Percentiles rank a stretch among this genome's conserved stretches.
These are phyloP conservation scores for Starmera dryadoides DNA, from an alignment of 805 yeast species.

Conservation along the genomic window DNA sequence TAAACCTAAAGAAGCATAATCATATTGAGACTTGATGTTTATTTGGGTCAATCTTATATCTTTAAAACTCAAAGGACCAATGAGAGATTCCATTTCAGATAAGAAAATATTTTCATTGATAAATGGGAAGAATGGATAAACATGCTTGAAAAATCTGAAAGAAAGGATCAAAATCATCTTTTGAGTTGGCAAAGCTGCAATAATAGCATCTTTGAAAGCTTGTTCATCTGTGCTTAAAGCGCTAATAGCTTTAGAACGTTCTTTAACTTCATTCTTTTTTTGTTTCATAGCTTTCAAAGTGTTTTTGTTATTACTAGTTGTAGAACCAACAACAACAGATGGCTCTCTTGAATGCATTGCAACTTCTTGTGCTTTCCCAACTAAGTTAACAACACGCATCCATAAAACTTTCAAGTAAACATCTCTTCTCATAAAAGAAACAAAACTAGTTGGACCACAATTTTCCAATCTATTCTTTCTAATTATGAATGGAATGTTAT, in stretches of 20 bases:
- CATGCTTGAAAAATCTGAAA: conserved; percentile 16
- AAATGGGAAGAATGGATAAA: conserved; percentile 19
- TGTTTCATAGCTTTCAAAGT: background rate
- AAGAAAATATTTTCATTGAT: conserved; percentile 16
- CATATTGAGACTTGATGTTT: conserved; percentile 11
- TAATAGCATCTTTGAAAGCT: conserved; percentile 3
- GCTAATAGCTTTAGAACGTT: background rate
- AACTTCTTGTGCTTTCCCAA: conserved; percentile 2
- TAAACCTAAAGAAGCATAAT: conserved; percentile 15
- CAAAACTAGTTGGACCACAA: conserved; percentile 48
- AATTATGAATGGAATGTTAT: conserved; percentile 33
- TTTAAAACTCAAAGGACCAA: conserved; percentile 3
- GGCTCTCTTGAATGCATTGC: background rate
- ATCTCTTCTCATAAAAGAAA: conserved; percentile 42
- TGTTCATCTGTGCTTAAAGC: background rate
- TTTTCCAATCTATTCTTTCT: conserved; percentile 34
- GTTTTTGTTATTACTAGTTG: background rate
- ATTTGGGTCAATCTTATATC: conserved; percentile 2
- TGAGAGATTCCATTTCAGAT: conserved; percentile 9
- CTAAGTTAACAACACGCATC: conserved; percentile 20
- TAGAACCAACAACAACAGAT: background rate
- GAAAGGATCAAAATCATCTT: conserved; percentile 9
- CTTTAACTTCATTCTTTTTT: background rate
- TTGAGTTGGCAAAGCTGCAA: conserved; percentile 11
- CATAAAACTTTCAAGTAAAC: conserved; percentile 27